Evolutionary conservation across 306 rosid species (phyloP).

Genomic region (Cicer cuneatum): DNA sequence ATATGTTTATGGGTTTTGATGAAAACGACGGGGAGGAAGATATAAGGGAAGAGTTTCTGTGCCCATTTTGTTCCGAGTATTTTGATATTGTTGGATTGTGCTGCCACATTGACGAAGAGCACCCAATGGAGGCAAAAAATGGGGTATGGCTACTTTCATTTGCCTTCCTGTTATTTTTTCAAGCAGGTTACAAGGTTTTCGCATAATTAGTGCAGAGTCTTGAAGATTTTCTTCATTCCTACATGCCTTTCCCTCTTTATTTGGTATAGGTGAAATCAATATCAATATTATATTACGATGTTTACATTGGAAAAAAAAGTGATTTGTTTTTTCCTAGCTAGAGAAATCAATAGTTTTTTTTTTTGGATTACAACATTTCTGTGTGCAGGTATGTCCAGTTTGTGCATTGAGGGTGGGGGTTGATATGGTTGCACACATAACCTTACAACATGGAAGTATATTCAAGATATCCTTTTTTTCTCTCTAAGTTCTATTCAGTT

Average conservation of each 20-base stretch:
- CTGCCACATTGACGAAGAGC: slow-evolving; percentile 98
- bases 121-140: slow-evolving; percentile 80
- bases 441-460: slow-evolving; percentile 92
- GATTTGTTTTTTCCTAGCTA: background rate
- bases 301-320: background rate
- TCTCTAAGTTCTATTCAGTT: slow-evolving; percentile 20
- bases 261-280: slow-evolving; percentile 7
- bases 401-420: slow-evolving; percentile 94
- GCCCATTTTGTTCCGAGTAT: slow-evolving; percentile 93
- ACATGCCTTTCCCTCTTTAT: slow-evolving; percentile 1
- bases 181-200: background rate
- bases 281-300: slow-evolving; percentile 1
- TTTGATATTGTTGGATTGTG: slow-evolving; percentile 93
- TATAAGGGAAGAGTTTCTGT: slow-evolving; percentile 85
- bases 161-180: slow-evolving; percentile 13
- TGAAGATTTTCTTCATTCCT: slow-evolving; percentile 14
- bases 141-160: slow-evolving; percentile 69
- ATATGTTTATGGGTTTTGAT: slow-evolving; percentile 88
- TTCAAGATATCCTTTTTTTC: slow-evolving; percentile 87
- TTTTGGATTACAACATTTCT: slow-evolving; percentile 32
- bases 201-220: slow-evolving; percentile 12
- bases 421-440: slow-evolving; percentile 97
- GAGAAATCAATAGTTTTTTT: slow-evolving; percentile 36
- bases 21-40: slow-evolving; percentile 87
- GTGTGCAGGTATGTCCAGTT: slow-evolving; percentile 91